Evolutionary conservation across 768 basidiomycete species (phyloP), one percentile per base, ranked within the genome.

Genomic region (Austroboletus festivus): DNA sequence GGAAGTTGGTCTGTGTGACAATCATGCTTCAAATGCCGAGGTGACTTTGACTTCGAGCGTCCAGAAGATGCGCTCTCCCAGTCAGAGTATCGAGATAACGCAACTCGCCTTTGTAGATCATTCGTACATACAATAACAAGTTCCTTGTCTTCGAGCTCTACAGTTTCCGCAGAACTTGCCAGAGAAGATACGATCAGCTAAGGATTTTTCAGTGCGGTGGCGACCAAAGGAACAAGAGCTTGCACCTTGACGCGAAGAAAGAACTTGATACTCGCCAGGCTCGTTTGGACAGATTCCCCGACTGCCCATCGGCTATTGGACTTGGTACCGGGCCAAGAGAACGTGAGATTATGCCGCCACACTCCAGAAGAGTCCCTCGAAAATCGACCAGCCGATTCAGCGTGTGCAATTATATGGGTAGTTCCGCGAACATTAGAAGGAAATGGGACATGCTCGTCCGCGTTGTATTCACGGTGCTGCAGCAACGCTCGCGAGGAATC

Each of bases 221-320:
- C 44, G 48, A 40, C 39, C 45, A 31, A 45, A 44, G 12, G 49
- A 50, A 40, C 30, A 35, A 55, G 57, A 16, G n/a, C 1, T n/a
- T 38, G 55, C 47, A 88, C 83, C 78, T 86, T 87, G 55, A 84
- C 73, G 38, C 81, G 79, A 56, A 85, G 70, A 64, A 83, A 82
- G 65, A 88, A 93, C 62, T 77, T 78, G 45, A 89, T 78, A 44
- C 78, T 76, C 13, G 78, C 81, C 55, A 85, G 65, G 43, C 79
- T 73, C 35, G 84, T 84, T 53, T 76, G 72, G 55, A 89, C 78
- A 22, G 86, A 85, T 71, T 90, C 88, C 11, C 89, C 89, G 48
- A 86, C 77, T 9, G 87, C 78, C 86, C 89, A 92, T 18, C 85
- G 80, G 58, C 78, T 82, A 49, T 77, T 76, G 3, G 84, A 79